Percentiles rank a stretch among this genome's conserved stretches.
Evolutionary conservation across 768 basidiomycete species (phyloP).

Genomic region (Boletales sp.): DNA sequence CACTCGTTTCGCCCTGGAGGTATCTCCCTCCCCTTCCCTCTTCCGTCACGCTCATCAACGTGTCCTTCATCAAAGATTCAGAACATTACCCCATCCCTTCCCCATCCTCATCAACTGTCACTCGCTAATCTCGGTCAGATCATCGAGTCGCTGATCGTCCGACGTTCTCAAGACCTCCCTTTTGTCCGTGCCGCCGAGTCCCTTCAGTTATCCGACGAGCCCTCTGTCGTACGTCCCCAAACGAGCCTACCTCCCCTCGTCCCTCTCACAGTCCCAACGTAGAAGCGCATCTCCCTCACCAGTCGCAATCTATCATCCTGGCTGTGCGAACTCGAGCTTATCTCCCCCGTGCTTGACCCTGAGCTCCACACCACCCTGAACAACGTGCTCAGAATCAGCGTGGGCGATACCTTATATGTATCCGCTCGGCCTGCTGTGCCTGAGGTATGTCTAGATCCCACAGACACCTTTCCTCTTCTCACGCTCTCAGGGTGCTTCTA

Average conservation of each 20-base stretch:
- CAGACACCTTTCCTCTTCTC: constrained; percentile 12
- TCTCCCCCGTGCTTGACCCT: constrained; percentile 22
- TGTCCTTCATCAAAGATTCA: constrained; percentile 27
- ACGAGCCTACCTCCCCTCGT: background rate
- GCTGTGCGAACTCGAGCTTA: constrained; percentile 38
- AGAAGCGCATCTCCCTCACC: constrained; percentile 53
- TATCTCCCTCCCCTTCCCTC: constrained; percentile 29
- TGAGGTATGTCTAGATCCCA: constrained; percentile 41
- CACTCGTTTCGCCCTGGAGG: constrained; percentile 83
- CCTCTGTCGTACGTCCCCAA: constrained; percentile 22
- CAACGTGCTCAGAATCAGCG: constrained; percentile 39
- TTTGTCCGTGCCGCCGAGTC: constrained; percentile 29
- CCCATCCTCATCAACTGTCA: constrained; percentile 21
- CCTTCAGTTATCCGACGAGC: constrained; percentile 15
- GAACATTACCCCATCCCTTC: constrained; percentile 31
- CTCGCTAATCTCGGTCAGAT: constrained; percentile 24
- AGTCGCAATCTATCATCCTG: constrained; percentile 43
- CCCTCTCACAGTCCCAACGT: constrained; percentile 13
- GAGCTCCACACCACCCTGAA: constrained; percentile 35
- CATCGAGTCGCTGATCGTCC: constrained; percentile 33
- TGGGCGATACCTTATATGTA: constrained; percentile 59
- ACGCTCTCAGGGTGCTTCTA: constrained; percentile 74
- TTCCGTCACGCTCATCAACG: background rate
- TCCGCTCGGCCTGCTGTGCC: constrained; percentile 46
- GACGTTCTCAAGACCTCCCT: constrained; percentile 20